Percentiles rank a stretch among this genome's conserved stretches.
phyloP scores from a whole-genome alignment of 345 rosid genomes.

The Corchorus olitorius region DNA sequence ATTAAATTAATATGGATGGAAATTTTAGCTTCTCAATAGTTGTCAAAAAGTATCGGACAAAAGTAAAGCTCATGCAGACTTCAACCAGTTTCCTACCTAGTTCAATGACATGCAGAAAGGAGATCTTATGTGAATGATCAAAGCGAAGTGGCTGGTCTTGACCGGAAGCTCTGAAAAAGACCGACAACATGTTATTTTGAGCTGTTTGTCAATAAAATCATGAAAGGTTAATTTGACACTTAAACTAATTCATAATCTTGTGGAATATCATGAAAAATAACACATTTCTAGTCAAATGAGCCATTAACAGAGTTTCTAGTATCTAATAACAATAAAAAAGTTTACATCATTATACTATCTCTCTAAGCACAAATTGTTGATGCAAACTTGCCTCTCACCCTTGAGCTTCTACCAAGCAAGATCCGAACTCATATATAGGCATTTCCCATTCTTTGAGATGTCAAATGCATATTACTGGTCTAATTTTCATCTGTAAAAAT shows the following conservation, averaged over 20 bases:
- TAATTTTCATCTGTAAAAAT: too few relatives aligned
- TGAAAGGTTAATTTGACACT: neutral
- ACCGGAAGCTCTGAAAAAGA: neutral
- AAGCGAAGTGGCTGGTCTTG: neutral
- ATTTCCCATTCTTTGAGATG: too few relatives aligned
- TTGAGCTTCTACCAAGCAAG: too few relatives aligned
- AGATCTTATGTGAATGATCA: neutral
- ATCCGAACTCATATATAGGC: too few relatives aligned
- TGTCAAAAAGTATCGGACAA: neutral
- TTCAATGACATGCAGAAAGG: neutral
- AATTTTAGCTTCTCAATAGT: neutral
- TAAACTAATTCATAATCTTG: neutral
- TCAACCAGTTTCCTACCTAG: neutral
- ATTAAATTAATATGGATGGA: neutral
- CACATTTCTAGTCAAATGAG: neutral
- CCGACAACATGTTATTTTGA: neutral
- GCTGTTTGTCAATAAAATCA: neutral
- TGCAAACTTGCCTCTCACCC: too few relatives aligned
- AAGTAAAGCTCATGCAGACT: neutral
- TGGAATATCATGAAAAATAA: neutral
- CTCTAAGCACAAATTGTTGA: too few relatives aligned
- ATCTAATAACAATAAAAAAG: too few relatives aligned
- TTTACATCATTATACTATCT: too few relatives aligned
- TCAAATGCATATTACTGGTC: too few relatives aligned
- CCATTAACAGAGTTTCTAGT: neutral